Evolutionary conservation across 1,284 basidiomycete species (phyloP), one percentile per base, ranked within the genome.

Genomic region (Puccinia horiana): DNA sequence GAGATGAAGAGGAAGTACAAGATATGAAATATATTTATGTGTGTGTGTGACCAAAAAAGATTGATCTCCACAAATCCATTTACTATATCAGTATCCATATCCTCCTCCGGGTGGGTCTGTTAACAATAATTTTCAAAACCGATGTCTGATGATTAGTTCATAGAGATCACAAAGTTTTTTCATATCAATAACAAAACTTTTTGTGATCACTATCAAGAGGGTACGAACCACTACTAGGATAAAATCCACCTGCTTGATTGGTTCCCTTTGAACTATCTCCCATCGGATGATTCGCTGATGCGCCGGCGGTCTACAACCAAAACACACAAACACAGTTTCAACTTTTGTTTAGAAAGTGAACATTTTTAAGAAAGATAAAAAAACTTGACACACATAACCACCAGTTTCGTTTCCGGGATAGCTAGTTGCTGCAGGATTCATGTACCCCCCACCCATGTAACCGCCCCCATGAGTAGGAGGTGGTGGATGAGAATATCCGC

Each of bases 391-490:
- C 47, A 73, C 44, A 54, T 73, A 73, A 32, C 47, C 47, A 47
- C 42, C 47, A 16, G 40, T n/a, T 73, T 49, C 70, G 32, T 26
- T 37, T 20, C 67, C 67, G 8, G 67, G 26, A 70, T 70, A 73
- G 29, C 42, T 20, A 26, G 9, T 47, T 11, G 42, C 5, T 18
- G 37, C n/a, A 9, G 65, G 32, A n/a, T 73, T 52, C 44, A 73
- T 54, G 29, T 73, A 73, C 32, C 70, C 44, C 23, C 70, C 47
- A 40, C 32, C 49, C 70, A 73, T 73, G 49, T 52, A 73, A n/a
- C n/a, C n/a, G 32, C 42, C 47, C 20, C 70, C 70, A 49, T 49
- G 44, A 54, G 49, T 23, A 8, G 47, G 70, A 49, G 40, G 40
- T 40, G 70, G 42, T 16, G 42, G 70, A 52, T 69, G 65, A 20